Base-by-base conservation (phyloP, 371 early-diverging fungal genomes). In the Apophysomyces elegans region DNA sequence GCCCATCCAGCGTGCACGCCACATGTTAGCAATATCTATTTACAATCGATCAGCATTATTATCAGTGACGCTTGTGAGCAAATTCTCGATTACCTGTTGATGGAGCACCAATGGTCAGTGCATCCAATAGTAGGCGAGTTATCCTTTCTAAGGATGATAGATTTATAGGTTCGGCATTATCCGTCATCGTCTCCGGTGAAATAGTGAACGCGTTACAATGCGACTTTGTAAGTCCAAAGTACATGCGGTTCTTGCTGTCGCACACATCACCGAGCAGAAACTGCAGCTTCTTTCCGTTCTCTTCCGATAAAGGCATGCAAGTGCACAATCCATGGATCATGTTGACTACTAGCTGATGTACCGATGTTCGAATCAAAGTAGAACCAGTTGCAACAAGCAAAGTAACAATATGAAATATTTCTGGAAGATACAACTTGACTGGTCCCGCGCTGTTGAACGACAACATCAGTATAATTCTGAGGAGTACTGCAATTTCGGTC, bases 1-100 rank as follows among this genome's bases (percentile, higher is more conserved):
- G 18, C 93, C 86, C 85, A 95, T 91, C 95, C 95, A 96, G 14
- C 95, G 86, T 35, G 95, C 88, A 54, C 92, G 89, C 90, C 95
- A 93, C 11, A 81, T 80, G 70, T 91, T 91, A 6, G 89, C 86
- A 18, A 84, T 77, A 59, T 90, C 88, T 86, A 56, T 77, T n/a
- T n/a, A 72, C 7, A 67, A 44, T 87, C 71, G 13, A 78, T 81
- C 37, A 79, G 58, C 64, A 85, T 72, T 26, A 26, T 26, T 26
- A 36, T 81, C 81, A 13, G 86, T 76, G 66, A 7, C 18, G 11
- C 5, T 7, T 57, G 3, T 26, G 13, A 18, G 43, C 7, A 7
- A 47, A 44, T 44, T 44, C 41, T 39, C 12, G 56, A 56, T 72
- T 84, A 91, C 92, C 89, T 62, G 76, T 73, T 39, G 84, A 81